Base-by-base conservation (phyloP, 2,329 filamentous ascomycete species). In the Leptographium radiaticola region DNA sequence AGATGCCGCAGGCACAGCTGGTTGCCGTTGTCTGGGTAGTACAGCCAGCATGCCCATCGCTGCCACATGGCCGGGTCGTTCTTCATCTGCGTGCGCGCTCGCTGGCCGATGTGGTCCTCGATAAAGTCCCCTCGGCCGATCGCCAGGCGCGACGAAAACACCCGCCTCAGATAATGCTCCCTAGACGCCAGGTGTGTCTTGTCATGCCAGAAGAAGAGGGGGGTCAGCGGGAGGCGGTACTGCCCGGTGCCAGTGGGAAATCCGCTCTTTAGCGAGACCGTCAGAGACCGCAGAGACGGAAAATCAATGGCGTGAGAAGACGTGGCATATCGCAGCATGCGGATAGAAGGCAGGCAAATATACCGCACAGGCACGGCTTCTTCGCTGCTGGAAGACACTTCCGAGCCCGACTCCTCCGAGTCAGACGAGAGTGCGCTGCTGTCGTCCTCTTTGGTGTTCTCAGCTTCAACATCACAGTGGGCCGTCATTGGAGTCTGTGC, bases 181-280 rank as follows among this genome's bases (percentile, higher is more conserved):
- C 68, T 71, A 4, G 69, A 71, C 1, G 72, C 75, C 2, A 80
- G 56, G 54, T 80, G 76, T 0, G 76, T 75, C 58, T 80, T 80
- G 56, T 80, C 76, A 53, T 79, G 75, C 76, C 76, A 80, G 59
- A 79, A 77, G 64, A 78, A 80, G 53, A 80, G 67, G 0, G 76
- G 76, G 1, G 76, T 79, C 43, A 80, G 61, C 0, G 74, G 72
- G 0, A 79, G 57, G 4, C 53, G 55, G 38, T 16, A 15, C 6
- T 2, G 25, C 4, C 20, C 11, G n/a, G 11, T 9, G 12, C 30
- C n/a, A 13, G 30, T 40, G 2, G 56, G 49, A 54, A 75, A 77
- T 16, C 69, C 64, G 1, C 67, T 62, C 54, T 71, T 75, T 20
- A 76, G 66, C 18, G 63, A 59, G 0, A 64, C 55, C 0, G 76